Evolutionary conservation across 2,329 filamentous ascomycete species (phyloP).

Genomic region (Fusarium musae): DNA sequence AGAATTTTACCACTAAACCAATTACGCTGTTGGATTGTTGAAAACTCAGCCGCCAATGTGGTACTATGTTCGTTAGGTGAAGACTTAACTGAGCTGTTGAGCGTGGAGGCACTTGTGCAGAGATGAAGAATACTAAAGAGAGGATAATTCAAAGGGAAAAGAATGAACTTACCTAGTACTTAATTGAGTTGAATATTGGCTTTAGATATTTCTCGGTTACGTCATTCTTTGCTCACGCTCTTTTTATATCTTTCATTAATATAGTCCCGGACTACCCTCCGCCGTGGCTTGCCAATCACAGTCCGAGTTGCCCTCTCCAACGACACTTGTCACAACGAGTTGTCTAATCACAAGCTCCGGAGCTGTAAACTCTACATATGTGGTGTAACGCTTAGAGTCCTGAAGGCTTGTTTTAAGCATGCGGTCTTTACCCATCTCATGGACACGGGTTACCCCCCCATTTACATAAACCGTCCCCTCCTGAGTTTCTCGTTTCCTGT

Average conservation of each 20-base stretch:
- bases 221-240: neutral
- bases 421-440: neutral
- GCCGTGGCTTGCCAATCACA: neutral
- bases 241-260: neutral
- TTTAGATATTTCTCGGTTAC: neutral
- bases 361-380: neutral
- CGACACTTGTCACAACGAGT: neutral
- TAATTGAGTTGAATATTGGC: too few species aligned
- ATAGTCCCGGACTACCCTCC: neutral
- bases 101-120: neutral
- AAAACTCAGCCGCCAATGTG: fast-evolving
- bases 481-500: too few species aligned
- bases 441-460: too few species aligned
- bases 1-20: conserved; percentile 32
- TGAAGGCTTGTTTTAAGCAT: neutral
- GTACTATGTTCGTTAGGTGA: fast-evolving
- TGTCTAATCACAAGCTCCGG: neutral
- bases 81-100: neutral
- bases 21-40: conserved; percentile 5
- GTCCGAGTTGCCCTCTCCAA: neutral
- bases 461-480: neutral
- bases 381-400: neutral
- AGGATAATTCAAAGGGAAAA: neutral
- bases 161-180: neutral
- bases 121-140: neutral